Base-by-base conservation (phyloP, 1,139 yeast species). In the Taphrina deformans region DNA sequence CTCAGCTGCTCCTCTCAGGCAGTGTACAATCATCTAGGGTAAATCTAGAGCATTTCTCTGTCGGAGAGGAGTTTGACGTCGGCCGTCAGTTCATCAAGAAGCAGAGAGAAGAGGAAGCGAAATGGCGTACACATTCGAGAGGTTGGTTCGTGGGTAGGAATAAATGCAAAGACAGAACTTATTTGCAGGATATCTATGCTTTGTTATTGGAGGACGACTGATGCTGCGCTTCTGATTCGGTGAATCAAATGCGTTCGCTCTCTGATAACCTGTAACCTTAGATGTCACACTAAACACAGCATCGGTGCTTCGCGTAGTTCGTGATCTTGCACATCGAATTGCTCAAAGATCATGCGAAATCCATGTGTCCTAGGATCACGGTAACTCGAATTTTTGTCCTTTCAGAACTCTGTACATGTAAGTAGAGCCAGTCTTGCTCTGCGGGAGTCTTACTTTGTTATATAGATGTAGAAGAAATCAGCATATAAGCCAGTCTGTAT, bases 401-500 rank as follows among this genome's bases (percentile, higher is more conserved):
- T 87, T 86, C 81, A 91, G 80, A 62, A 93, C 97, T 76, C 71
- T 70, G 44, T 33, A 12, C 23, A 24, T 38, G 16, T 38, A 12
- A 38, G 18, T 38, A n/a, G 21, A 26, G 24, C 7, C 29, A 18
- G 26, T 14, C 18, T 16, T 10, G 40, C 48, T 53, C 23, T 52
- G 16, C n/a, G 41, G n/a, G 7, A n/a, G 48, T 46, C 67, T 23
- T 53, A 69, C 71, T 83, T 85, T 67, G 83, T 81, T 79, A 92
- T 92, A 78, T 93, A 93, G 69, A 93, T 82, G 78, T 90, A 93
- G 79, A 93, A 93, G 80, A 93, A 93, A 78, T 93, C 99, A 0
- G 97, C 89, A 78, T 93, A 93, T 41, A 93, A 77, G 59, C 85
- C 80, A 0, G 98, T 90, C 78, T 93, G 99, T 55, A 90, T 75